Conservation (phyloP, 768 basidiomycete genomes). For the Pisolithus microcarpus region DNA sequence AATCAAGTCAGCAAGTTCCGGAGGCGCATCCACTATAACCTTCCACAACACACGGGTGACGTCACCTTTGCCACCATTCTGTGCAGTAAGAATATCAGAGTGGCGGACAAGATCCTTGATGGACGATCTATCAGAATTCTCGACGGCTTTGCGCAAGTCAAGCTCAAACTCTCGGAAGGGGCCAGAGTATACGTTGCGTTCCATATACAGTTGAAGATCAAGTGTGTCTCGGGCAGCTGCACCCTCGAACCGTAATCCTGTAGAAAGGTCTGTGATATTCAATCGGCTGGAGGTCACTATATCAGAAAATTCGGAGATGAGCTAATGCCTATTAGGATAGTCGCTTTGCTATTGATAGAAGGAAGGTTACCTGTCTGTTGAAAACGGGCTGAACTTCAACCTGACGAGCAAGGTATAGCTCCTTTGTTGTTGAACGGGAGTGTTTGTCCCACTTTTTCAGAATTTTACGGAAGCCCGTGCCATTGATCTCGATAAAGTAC, state of each 20-base stretch:
- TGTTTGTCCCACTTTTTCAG: conserved; percentile 98
- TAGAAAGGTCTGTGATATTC: conserved; percentile 69
- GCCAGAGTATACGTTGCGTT: conserved; percentile 54
- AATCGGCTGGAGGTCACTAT: conserved; percentile 80
- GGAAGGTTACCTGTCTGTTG: conserved; percentile 72
- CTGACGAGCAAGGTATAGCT: conserved; percentile 90
- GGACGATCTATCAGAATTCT: conserved; percentile 48
- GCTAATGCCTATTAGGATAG: conserved; percentile 37
- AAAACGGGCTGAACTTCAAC: conserved; percentile 99
- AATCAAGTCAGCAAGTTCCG: conserved; percentile 67
- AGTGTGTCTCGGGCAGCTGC: conserved; percentile 70
- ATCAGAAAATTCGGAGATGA: conserved; percentile 92
- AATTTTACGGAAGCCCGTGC: conserved; percentile 93
- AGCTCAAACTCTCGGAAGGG: conserved; percentile 86
- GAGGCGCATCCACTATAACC: conserved; percentile 73
- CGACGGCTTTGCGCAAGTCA: conserved; percentile 74
- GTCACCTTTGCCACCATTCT: conserved; percentile 54
- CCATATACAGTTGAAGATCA: conserved; percentile 61
- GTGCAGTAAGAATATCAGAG: conserved; percentile 59
- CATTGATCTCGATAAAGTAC: conserved; percentile 98
- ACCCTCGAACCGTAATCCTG: conserved; percentile 73
- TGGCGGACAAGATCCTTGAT: conserved; percentile 65
- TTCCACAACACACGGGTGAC: conserved; percentile 95
- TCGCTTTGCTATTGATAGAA: background rate
- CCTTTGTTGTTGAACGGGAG: conserved; percentile 91